Conservation (phyloP, 1,284 basidiomycete species). For the Malassezia furfur region DNA sequence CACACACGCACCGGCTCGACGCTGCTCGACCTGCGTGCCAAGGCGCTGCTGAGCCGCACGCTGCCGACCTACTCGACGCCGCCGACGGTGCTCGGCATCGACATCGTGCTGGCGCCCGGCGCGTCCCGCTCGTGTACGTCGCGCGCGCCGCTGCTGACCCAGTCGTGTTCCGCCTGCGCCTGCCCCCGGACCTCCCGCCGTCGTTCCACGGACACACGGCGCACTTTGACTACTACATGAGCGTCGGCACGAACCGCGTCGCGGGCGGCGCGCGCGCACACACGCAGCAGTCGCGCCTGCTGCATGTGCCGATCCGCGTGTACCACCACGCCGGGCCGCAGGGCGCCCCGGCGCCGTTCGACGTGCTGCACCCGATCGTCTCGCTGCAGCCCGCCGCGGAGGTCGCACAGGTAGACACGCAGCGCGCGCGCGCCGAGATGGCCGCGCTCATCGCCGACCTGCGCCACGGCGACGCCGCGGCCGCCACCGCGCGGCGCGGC, state of each 20-base stretch:
- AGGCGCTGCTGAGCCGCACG: conserved; percentile 50
- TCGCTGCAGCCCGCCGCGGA: conserved; percentile 30
- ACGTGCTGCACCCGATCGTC: conserved; percentile 50
- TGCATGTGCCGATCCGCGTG: conserved; percentile 76
- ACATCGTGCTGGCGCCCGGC: conserved; percentile 65
- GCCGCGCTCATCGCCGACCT: not conserved
- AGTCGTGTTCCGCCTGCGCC: conserved; percentile 24
- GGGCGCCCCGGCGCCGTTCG: conserved; percentile 49
- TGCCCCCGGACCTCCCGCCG: conserved; percentile 67
- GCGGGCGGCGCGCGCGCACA: conserved; percentile 9
- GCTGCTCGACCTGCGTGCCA: conserved; percentile 54
- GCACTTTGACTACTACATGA: conserved; percentile 76
- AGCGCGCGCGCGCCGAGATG: not conserved
- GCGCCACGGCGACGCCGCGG: not conserved
- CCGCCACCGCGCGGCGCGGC: conserved; percentile 6
- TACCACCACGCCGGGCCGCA: conserved; percentile 63
- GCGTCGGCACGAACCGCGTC: conserved; percentile 68
- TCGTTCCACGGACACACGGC: conserved; percentile 75
- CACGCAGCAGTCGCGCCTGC: conserved; percentile 60
- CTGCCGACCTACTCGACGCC: conserved; percentile 72
- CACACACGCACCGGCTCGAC: conserved; percentile 53
- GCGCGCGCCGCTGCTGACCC: not conserved
- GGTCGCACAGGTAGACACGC: not conserved
- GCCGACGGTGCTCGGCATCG: conserved; percentile 73
- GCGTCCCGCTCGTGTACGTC: conserved; percentile 69